phyloP scores from a whole-genome alignment of 495 filamentous ascomycete species.

The Parathielavia hyrcaniae region DNA sequence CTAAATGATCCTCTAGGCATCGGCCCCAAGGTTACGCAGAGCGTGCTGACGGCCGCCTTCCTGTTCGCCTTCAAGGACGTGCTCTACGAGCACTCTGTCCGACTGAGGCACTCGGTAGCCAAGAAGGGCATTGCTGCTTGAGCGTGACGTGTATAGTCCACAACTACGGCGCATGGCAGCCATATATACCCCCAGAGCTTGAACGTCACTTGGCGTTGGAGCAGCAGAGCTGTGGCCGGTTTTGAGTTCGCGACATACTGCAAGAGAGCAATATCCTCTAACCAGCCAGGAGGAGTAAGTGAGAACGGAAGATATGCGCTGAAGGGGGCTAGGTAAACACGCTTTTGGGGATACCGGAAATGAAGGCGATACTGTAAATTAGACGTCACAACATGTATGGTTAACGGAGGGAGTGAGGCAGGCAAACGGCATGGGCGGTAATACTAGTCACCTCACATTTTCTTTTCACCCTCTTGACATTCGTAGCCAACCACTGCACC shows the following conservation, averaged over 20 bases:
- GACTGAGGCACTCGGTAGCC: conserved; percentile 39
- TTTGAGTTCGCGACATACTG: no score
- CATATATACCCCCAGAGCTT: not conserved
- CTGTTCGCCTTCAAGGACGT: conserved; percentile 98
- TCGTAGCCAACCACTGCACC: no score
- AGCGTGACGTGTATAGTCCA: not conserved
- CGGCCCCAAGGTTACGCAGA: conserved; percentile 91
- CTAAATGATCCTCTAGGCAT: conserved; percentile 52
- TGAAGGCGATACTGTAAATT: no score
- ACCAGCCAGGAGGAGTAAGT: no score
- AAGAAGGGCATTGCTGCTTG: conserved; percentile 39
- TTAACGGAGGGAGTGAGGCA: no score
- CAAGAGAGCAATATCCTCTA: no score
- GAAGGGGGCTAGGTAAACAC: no score
- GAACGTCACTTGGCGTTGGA: not conserved
- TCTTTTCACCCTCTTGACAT: not conserved
- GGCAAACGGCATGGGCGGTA: not conserved
- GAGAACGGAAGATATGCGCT: no score
- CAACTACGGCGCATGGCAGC: not conserved
- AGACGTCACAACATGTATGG: no score
- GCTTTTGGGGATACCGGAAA: no score
- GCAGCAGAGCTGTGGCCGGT: no score
- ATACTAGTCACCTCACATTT: not conserved
- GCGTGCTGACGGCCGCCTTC: conserved; percentile 91
- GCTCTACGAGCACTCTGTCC: conserved; percentile 51